Evolutionary conservation across 768 basidiomycete genomes (phyloP).

Genomic region (Brasilioporus rufonigricans): DNA sequence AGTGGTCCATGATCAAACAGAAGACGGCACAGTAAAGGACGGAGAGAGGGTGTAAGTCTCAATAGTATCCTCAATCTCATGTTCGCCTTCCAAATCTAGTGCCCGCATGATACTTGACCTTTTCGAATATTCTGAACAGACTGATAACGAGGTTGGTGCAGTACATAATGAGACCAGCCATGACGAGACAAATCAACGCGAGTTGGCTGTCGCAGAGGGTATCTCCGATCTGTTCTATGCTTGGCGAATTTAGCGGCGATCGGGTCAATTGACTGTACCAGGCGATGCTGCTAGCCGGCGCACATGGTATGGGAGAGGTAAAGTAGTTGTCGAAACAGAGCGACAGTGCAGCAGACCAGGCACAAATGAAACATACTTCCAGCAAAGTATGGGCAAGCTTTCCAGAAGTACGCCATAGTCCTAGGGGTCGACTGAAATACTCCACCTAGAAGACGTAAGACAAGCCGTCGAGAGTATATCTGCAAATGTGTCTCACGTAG

Average conservation of each 20-base stretch:
- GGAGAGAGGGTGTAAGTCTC: background rate
- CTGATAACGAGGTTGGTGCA: conserved; percentile 83
- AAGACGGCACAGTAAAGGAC: conserved; percentile 1
- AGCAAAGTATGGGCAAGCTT: conserved; percentile 85
- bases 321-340: conserved; percentile 92
- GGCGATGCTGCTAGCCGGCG: conserved; percentile 50
- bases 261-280: conserved; percentile 78
- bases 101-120: conserved; percentile 71
- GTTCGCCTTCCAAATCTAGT: conserved; percentile 19
- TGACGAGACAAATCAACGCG: conserved; percentile 74
- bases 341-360: conserved; percentile 89
- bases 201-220: conserved; percentile 73
- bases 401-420: conserved; percentile 86
- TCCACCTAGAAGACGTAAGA: conserved; percentile 58
- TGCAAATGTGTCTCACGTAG: conserved; percentile 55
- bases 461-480: conserved; percentile 7
- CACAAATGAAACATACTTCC: conserved; percentile 88
- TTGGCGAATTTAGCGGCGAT: conserved; percentile 20
- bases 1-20: background rate
- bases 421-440: conserved; percentile 89
- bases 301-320: conserved; percentile 80
- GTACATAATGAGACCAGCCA: conserved; percentile 75
- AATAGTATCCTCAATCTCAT: conserved; percentile 4
- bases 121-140: conserved; percentile 84
- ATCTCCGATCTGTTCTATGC: conserved; percentile 49